These are phyloP conservation scores for Termitomyces sp. DNA, from an alignment of 768 basidiomycete genomes.

Conservation along the genomic window DNA sequence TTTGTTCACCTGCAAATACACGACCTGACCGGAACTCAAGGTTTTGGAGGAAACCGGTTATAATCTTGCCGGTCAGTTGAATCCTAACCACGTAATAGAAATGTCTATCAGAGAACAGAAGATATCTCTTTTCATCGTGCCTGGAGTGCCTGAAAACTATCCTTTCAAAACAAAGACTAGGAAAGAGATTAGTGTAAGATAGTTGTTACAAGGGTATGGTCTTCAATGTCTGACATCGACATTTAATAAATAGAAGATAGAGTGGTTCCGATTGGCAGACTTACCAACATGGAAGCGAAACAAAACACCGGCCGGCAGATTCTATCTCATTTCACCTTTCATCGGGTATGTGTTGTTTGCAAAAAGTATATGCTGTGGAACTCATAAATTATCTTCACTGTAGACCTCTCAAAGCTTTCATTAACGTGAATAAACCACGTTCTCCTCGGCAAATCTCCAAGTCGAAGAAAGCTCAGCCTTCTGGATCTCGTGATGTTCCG, in stretches of 20 bases:
- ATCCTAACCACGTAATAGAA: slow-evolving; percentile 69
- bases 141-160: slow-evolving; percentile 82
- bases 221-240: slow-evolving; percentile 13
- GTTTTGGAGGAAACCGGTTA: slow-evolving; percentile 97
- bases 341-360: slow-evolving; percentile 52
- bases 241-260: slow-evolving; percentile 66
- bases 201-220: not conserved
- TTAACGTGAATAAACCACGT: slow-evolving; percentile 57
- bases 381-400: slow-evolving; percentile 5
- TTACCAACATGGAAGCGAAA: slow-evolving; percentile 90
- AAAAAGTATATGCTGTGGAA: not conserved
- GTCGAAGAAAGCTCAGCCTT: slow-evolving; percentile 16
- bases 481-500: not conserved
- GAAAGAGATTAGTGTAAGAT: slow-evolving; percentile 93
- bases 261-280: slow-evolving; percentile 89
- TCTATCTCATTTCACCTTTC: slow-evolving; percentile 94
- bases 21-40: slow-evolving; percentile 31
- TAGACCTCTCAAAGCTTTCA: slow-evolving; percentile 62
- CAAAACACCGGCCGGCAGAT: slow-evolving; percentile 66
- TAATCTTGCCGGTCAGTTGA: slow-evolving; percentile 67
- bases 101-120: slow-evolving; percentile 86
- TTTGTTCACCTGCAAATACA: not conserved
- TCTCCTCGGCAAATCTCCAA: slow-evolving; percentile 31
- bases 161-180: slow-evolving; percentile 90
- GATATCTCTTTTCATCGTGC: slow-evolving; percentile 87